Base-by-base conservation (phyloP, 129 eudicot species). In the Helichrysum umbraculigerum region DNA sequence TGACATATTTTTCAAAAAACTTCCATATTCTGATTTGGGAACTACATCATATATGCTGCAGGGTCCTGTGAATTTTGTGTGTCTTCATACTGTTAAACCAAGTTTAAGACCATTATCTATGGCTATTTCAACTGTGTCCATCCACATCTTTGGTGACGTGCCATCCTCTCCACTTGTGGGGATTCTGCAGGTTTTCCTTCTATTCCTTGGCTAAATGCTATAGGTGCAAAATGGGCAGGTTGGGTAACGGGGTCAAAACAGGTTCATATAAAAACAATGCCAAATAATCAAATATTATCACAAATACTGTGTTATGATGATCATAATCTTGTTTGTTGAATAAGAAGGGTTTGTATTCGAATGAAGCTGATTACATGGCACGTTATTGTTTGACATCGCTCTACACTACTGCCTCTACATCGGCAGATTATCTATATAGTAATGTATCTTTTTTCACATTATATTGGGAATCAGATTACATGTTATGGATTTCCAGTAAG, bases 101-200 rank as follows among this genome's bases (percentile, higher is more conserved):
- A 91, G 98, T 85, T 66, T 94, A 67, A 68, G 98, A 68, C 98
- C 98, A 4, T 76, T 94, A 71, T 84, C 98, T 17, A 94, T 94
- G 96, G 97, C 98, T 20, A 94, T 94, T 70, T 91, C 97, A 25
- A 94, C 97, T 14, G 98, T 94, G 3, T 81, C 97, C 2, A 89
- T 94, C 83, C 98, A 91, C 80, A 65, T 94, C 7, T 91, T 94
- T 81, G 98, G 98, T 60, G 97, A 91, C 15, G 98, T 94, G 77
- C 98, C 98, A 56, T 94, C 98, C 33, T 81, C 97, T 66, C 97
- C 98, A 61, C 98, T 94, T 74, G 97, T 94, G 50, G 98, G 98
- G 39, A 86, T 89, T 73, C 87, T 94, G 59, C 96, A 94, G 98
- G 98, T 94, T 74, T 35, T 68, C 62, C 9, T 66, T 28, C 5